Evolutionary conservation across 805 yeast species (phyloP), one percentile per base, ranked within the genome.

Genomic region (Metschnikowia picachoensis): DNA sequence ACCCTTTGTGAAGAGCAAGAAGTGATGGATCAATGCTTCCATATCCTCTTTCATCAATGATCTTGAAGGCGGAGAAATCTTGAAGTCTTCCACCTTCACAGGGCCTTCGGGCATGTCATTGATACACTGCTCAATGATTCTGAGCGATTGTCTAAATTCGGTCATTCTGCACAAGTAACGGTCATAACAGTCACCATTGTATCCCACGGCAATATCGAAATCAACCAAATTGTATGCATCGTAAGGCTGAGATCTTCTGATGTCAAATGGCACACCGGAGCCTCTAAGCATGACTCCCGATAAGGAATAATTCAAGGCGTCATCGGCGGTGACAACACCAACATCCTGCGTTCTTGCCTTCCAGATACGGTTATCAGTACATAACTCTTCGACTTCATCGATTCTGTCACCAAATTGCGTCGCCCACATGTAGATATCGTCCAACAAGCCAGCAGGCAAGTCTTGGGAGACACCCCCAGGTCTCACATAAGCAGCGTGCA

Each of bases 371-470:
- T 88, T 88, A 63, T 87, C 95, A 40, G 96, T 87, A 54, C 85
- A 77, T 71, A 88, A 77, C 70, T 88, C 96, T 72, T 88, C 96
- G 52, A 86, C 83, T 69, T 88, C 96, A 66, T 88, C 96, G 56
- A 88, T 70, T 73, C 96, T 81, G 72, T 88, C 96, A 64, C 95
- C 96, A 58, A 88, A 88, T 73, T 88, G 96, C 20, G 96, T 88
- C 46, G 95, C 95, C 96, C 96, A 88, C 92, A 87, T 87, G 69
- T 86, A 88, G 55, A 88, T 88, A 65, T 88, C 96, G 67, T 88
- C 96, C 59, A 88, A 77, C 61, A 88, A 66, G 43, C 96, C 96
- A 35, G 80, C 83, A 25, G 96, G 96, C 50, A 88, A 68, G 70
- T 88, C 96, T 69, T 85, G 95, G 16, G 92, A 72, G 15, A 88